A percentile compares a stretch with the other conserved stretches of the same genome.
Conservation (phyloP, 2,329 filamentous ascomycete species). For the Claviceps lovelessii region DNA sequence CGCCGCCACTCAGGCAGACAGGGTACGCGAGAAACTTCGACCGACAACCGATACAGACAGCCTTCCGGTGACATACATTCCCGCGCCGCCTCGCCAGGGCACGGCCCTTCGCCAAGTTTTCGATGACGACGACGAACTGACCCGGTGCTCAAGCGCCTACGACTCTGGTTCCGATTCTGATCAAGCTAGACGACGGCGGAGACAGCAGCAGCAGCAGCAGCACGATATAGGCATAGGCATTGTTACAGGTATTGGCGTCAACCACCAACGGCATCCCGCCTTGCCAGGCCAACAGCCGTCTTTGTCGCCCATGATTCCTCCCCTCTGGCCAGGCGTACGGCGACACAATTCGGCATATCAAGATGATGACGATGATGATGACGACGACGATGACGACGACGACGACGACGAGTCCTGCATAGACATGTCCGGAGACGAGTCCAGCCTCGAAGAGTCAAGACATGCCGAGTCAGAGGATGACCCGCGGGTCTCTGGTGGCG, state of each 20-base stretch:
- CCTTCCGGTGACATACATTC: slow-evolving; percentile 45
- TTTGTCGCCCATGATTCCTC: slow-evolving; percentile 21
- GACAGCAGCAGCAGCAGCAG: slow-evolving; percentile 7
- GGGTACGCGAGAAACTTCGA: slow-evolving; percentile 40
- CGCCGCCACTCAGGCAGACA: slow-evolving; percentile 45
- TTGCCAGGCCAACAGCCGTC: slow-evolving; percentile 12
- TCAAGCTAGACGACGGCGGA: neutral
- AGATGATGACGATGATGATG: slow-evolving; percentile 8
- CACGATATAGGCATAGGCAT: neutral
- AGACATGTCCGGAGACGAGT: slow-evolving; percentile 10
- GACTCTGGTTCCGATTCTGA: slow-evolving; percentile 1
- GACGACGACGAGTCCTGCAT: slow-evolving; percentile 20
- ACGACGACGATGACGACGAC: neutral
- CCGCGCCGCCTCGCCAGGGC: slow-evolving; percentile 44
- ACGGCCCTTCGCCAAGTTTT: slow-evolving; percentile 41
- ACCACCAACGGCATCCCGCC: neutral
- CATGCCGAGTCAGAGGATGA: slow-evolving; percentile 1
- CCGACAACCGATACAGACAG: slow-evolving; percentile 39
- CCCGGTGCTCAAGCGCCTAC: slow-evolving; percentile 3
- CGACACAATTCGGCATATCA: slow-evolving; percentile 17
- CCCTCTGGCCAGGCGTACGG: slow-evolving; percentile 29
- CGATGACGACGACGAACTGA: slow-evolving; percentile 38
- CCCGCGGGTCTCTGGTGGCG: neutral
- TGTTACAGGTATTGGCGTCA: neutral
- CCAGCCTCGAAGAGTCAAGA: slow-evolving; percentile 2